Percentiles rank a stretch among this genome's conserved stretches.
Evolutionary conservation across 1,139 yeast genomes (phyloP).

Genomic region (Taphrina wiesneri): DNA sequence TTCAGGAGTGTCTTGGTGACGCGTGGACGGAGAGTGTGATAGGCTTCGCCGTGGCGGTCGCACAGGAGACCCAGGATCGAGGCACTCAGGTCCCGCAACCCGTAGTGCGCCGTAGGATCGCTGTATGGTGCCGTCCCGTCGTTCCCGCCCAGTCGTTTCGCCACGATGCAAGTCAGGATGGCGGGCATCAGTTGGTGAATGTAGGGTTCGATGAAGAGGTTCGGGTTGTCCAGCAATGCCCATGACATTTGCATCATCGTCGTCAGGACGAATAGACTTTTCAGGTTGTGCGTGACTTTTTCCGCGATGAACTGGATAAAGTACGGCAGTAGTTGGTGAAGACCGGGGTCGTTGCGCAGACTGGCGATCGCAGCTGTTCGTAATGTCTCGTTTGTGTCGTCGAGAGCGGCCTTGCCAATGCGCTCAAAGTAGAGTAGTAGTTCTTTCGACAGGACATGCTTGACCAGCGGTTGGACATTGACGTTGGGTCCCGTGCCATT

Average conservation of each 20-base stretch:
- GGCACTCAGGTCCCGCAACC: conserved; percentile 83
- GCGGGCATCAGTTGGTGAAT: conserved; percentile 95
- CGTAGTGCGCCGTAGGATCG: conserved; percentile 43
- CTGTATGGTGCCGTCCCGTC: conserved; percentile 41
- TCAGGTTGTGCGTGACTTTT: conserved; percentile 84
- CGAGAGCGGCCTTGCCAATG: conserved; percentile 75
- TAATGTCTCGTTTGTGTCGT: conserved; percentile 52
- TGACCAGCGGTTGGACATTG: conserved; percentile 76
- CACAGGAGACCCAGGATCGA: conserved; percentile 76
- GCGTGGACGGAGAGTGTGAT: conserved; percentile 87
- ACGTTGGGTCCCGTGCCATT: conserved; percentile 43
- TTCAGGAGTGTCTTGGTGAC: conserved; percentile 88
- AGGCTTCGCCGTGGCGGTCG: conserved; percentile 76
- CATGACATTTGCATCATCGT: conserved; percentile 89
- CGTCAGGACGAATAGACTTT: conserved; percentile 69
- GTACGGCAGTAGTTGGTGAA: conserved; percentile 95
- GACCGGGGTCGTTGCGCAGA: conserved; percentile 86
- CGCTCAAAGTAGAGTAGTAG: conserved; percentile 90
- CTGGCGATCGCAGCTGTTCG: conserved; percentile 80
- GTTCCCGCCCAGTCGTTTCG: conserved; percentile 77
- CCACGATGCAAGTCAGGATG: conserved; percentile 80
- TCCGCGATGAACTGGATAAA: conserved; percentile 95
- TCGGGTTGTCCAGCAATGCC: conserved; percentile 78
- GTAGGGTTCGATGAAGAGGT: conserved; percentile 90
- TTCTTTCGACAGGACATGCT: conserved; percentile 92